Base-by-base conservation (phyloP, 331 rosid genomes). In the Rhamnella rubrinervis region DNA sequence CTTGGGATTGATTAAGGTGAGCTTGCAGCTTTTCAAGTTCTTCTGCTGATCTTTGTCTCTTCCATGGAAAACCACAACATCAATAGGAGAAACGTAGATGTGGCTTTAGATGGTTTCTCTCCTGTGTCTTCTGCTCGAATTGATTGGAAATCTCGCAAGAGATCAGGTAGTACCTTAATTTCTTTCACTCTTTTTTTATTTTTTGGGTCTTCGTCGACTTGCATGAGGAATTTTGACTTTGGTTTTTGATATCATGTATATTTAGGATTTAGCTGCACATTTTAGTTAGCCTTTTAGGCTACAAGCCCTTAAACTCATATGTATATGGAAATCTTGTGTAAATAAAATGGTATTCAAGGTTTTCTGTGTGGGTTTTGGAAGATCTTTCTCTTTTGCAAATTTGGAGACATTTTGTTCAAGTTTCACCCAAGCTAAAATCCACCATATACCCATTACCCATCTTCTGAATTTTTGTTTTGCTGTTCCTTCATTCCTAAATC, bases 101-200 rank as follows among this genome's bases (percentile, higher is more conserved):
- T 77, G 64, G 81, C 80, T 78, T 81, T 95, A 66, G 81, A 84
- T 44, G 85, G 83, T 17, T 93, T 93, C 80, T 89, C 97, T 69
- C 86, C 89, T 12, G 79, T 71, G 5, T 81, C 95, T 25, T 73
- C 96, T 19, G 84, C 97, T 51, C 82, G 67, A 44, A 80, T 95
- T 81, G 66, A 60, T 41, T 95, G 99, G 99, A 95, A 91, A 75
- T 87, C 93, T 63, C 84, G 99, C 72, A 83, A 77, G 80, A 87
- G 92, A 89, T 84, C 96, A 82, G 98, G 98, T 93, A 80, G n/a
- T 18, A 13, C 17, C 35, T 4, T 14, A 40, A 44, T 23, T 62
- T 18, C 16, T 37, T 23, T 9, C 10, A 13, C 51, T 58, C 38
- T 81, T 18, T 17, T 4, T 16, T 41, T 25, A 47, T 37, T 38